Evolutionary conservation across 345 rosid genomes (phyloP).

Genomic region (Eutrema heterophyllum): DNA sequence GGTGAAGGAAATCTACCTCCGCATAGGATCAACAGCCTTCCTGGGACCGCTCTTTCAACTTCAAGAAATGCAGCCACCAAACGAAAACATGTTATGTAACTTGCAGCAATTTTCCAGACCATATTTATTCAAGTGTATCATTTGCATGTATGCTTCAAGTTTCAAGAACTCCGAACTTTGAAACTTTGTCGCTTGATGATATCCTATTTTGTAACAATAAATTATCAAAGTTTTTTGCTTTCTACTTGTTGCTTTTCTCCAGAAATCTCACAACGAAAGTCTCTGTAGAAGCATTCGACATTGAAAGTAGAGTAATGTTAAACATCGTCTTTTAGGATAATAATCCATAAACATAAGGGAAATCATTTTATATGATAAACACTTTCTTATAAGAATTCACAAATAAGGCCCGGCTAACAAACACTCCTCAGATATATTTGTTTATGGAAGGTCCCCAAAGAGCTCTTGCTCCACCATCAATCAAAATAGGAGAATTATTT

Average conservation of each 20-base stretch:
- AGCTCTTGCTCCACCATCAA: background rate
- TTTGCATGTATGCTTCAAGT: slow-evolving; percentile 10
- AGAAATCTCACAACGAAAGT: background rate
- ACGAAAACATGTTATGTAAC: slow-evolving; percentile 20
- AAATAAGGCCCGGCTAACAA: background rate
- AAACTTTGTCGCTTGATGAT: background rate
- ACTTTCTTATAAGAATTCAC: background rate
- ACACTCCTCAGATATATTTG: background rate
- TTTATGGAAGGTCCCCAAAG: background rate
- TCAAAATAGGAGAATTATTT: background rate
- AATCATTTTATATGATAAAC: background rate
- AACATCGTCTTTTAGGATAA: background rate
- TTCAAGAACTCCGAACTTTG: background rate
- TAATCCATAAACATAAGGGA: background rate
- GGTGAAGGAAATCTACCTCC: slow-evolving; percentile 7
- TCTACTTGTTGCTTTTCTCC: background rate
- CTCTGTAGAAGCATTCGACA: background rate
- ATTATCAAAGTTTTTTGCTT: background rate
- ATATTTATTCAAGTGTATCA: background rate
- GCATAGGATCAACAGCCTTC: slow-evolving; percentile 5
- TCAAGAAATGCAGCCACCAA: slow-evolving; percentile 8
- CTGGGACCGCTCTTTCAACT: slow-evolving; percentile 13
- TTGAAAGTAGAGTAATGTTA: background rate
- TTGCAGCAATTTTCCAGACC: background rate
- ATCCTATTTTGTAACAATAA: background rate